Conservation (phyloP, 768 basidiomycete species). For the Fistulinella prunicolor region DNA sequence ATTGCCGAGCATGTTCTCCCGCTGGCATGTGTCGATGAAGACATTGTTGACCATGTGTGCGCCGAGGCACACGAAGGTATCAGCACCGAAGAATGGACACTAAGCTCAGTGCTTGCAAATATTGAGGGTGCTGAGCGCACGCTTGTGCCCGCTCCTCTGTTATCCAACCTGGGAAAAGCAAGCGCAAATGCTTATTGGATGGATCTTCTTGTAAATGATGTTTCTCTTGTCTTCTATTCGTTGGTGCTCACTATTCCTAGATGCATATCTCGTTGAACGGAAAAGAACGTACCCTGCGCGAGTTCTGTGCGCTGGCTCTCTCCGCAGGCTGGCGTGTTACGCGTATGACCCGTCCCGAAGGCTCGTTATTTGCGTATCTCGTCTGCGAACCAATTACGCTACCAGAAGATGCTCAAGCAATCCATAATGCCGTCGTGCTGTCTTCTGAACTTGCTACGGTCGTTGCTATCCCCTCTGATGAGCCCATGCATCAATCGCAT, state of each 20-base stretch:
- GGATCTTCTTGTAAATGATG: conserved; percentile 56
- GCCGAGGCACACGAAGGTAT: conserved; percentile 5
- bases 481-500: background rate
- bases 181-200: conserved; percentile 65
- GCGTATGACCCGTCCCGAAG: conserved; percentile 54
- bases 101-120: conserved; percentile 33
- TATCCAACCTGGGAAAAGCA: conserved; percentile 72
- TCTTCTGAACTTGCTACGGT: conserved; percentile 18
- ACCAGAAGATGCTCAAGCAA: conserved; percentile 35
- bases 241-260: conserved; percentile 32
- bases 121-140: conserved; percentile 52
- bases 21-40: conserved; percentile 60
- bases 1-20: conserved; percentile 73
- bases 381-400: conserved; percentile 61
- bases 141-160: conserved; percentile 58
- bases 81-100: conserved; percentile 24
- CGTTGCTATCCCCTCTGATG: conserved; percentile 9
- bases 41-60: conserved; percentile 5
- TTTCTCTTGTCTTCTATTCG: background rate
- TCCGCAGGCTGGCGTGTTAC: conserved; percentile 63
- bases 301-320: conserved; percentile 50
- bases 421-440: conserved; percentile 19
- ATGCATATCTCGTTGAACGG: conserved; percentile 70
- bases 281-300: conserved; percentile 67
- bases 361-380: conserved; percentile 69